Percentiles rank a stretch among this genome's conserved stretches.
phyloP scores from a whole-genome alignment of 1,284 basidiomycete genomes.

The Moesziomyces aphidis region DNA sequence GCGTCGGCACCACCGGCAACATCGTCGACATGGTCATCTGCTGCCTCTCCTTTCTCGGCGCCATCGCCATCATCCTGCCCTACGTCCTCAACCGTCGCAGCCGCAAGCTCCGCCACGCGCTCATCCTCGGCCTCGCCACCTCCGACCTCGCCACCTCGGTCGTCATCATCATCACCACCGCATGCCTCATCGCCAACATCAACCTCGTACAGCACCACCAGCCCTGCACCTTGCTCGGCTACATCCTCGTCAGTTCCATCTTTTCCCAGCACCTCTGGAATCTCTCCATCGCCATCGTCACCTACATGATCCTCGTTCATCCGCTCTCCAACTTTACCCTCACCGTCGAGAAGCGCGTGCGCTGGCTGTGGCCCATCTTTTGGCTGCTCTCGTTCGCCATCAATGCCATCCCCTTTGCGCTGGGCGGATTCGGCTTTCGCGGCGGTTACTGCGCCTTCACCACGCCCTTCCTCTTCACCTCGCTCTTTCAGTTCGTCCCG shows the following conservation, averaged over 20 bases:
- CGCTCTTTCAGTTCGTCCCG: constrained; percentile 56
- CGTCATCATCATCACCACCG: constrained; percentile 51
- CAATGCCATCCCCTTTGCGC: constrained; percentile 48
- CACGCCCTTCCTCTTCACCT: constrained; percentile 34
- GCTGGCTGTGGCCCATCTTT: constrained; percentile 59
- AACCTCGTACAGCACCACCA: constrained; percentile 28
- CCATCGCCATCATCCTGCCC: constrained; percentile 58
- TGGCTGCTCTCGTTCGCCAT: constrained; percentile 49
- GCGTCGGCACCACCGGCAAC: constrained; percentile 45
- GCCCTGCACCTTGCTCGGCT: constrained; percentile 55
- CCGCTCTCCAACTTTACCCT: constrained; percentile 53
- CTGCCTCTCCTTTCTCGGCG: constrained; percentile 49
- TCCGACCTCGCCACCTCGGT: constrained; percentile 52
- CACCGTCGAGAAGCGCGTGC: constrained; percentile 49
- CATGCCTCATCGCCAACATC: constrained; percentile 44
- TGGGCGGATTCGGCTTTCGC: constrained; percentile 48
- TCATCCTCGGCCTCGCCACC: constrained; percentile 61
- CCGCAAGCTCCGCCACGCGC: constrained; percentile 58
- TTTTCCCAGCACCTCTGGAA: constrained; percentile 64
- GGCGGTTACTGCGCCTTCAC: constrained; percentile 57
- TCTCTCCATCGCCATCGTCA: constrained; percentile 56
- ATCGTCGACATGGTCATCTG: constrained; percentile 60
- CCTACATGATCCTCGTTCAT: constrained; percentile 62
- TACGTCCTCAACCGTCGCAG: constrained; percentile 44
- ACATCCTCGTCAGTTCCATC: constrained; percentile 46